Base-by-base conservation (phyloP, 352 stramenopile genomes). In the Thalassiosira sp. region DNA sequence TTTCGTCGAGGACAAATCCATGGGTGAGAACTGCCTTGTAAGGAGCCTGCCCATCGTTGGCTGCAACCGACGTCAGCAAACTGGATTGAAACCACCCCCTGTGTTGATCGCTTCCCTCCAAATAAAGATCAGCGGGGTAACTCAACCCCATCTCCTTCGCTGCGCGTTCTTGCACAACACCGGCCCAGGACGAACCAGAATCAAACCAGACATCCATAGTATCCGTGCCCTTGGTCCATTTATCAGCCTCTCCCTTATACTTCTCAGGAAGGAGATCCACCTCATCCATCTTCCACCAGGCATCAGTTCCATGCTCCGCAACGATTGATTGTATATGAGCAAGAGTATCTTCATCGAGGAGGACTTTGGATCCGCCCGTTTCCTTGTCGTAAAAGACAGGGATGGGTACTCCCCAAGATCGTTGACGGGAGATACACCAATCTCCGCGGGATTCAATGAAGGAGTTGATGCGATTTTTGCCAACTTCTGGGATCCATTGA, bases 131-230 rank as follows among this genome's bases (percentile, higher is more conserved):
- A 0, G 96, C 97, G 46, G 94, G 93, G 74, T 94, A 95, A 42
- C 68, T 66, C 10, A 94, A 76, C 13, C 72, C 72, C 45, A 81
- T 66, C 49, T 75, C 63, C 22, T 81, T 69, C 56, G 93, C 87
- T 0, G 90, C 81, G 40, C 88, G 85, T 40, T 72, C 67, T 22
- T 91, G 89, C 20, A 87, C 80, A 20, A 96, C 93, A 62, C 91
- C 91, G 25, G 87, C 84, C 94, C 94, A 97, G 46, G 91, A 96
- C 0, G 88, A 94, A 62, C 90, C 90, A 43, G 94, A 98, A 88
- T 99, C 97, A 79, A 99, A 99, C 97, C 97, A 99, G 33, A 99
- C 97, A 84, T 99, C 97, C 76, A 99, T 94, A 1, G 97, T 99
- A 81, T 99, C 97, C 15, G 87, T 97, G 25, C 97, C 96, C 79